Percentiles rank a stretch among this genome's conserved stretches.
These are phyloP conservation scores for Dothistroma pini DNA, from an alignment of 2,329 filamentous ascomycete species.

Conservation along the genomic window DNA sequence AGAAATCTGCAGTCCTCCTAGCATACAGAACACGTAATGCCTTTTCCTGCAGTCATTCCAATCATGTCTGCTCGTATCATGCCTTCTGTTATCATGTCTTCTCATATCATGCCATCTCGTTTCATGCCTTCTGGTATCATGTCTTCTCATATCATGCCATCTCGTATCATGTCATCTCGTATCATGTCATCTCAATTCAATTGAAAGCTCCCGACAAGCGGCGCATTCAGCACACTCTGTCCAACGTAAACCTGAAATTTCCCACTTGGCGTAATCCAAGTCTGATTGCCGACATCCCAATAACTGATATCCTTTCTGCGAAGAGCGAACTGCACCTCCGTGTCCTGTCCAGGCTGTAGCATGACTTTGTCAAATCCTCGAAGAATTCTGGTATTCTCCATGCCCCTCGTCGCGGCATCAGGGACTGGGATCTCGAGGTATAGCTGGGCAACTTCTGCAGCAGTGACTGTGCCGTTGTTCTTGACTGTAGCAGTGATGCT, in stretches of 20 bases:
- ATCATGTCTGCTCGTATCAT: background rate
- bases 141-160: background rate
- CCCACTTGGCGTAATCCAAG: conserved; percentile 48
- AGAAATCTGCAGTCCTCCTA: no score
- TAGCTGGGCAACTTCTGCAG: conserved; percentile 54
- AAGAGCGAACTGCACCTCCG: conserved; percentile 36
- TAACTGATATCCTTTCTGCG: conserved; percentile 47
- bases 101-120: background rate
- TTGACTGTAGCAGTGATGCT: conserved; percentile 48
- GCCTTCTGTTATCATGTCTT: background rate
- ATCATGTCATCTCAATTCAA: conserved; percentile 2
- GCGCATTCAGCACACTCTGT: conserved; percentile 35
- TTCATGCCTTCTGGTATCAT: background rate
- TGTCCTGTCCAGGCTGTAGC: conserved; percentile 30
- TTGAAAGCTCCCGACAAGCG: conserved; percentile 26
- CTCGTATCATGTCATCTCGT: background rate
- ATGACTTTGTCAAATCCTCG: conserved; percentile 35
- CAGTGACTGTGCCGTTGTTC: conserved; percentile 49
- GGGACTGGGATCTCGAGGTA: conserved; percentile 33
- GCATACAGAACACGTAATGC: background rate
- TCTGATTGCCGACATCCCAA: conserved; percentile 49
- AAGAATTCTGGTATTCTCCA: conserved; percentile 34
- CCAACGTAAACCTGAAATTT: conserved; percentile 48
- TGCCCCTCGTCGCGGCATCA: conserved; percentile 49
- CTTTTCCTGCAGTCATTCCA: background rate